Percentiles rank a stretch among this genome's conserved stretches.
Conservation (phyloP, 371 early-diverging fungal genomes). For the Rhizopus sp. region DNA sequence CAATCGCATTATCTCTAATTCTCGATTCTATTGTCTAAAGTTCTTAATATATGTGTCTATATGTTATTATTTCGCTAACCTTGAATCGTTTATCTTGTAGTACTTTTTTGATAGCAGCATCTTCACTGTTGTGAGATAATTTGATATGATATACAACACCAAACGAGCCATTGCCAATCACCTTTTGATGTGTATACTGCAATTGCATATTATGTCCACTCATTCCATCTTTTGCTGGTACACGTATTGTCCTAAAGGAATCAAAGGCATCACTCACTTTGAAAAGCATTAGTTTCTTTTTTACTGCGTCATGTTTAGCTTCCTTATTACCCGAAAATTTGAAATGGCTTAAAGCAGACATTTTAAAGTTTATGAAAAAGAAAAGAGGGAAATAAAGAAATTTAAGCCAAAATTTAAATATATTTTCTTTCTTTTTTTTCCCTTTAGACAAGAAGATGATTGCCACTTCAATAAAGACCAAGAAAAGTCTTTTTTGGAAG, state of each 20-base stretch:
- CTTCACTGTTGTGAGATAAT: constrained; percentile 73
- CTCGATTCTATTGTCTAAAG: constrained; percentile 76
- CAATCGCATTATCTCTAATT: constrained; percentile 93
- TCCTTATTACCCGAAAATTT: constrained; percentile 1
- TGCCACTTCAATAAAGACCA: constrained; percentile 18
- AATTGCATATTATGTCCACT: constrained; percentile 83
- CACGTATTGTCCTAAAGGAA: constrained; percentile 30
- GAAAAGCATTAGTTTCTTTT: constrained; percentile 9
- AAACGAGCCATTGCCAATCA: constrained; percentile 94
- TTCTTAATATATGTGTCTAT: not conserved
- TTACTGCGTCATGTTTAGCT: not conserved
- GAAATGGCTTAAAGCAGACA: constrained; percentile 1
- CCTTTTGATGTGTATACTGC: constrained; percentile 86
- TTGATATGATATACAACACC: constrained; percentile 96
- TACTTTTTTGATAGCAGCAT: constrained; percentile 93
- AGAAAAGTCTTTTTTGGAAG: constrained; percentile 22
- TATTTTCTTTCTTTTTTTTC: not conserved
- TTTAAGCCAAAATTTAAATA: not conserved
- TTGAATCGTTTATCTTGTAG: constrained; percentile 96
- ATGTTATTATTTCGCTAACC: constrained; percentile 41
- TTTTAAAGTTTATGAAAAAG: not conserved
- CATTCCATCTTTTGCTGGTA: constrained; percentile 80
- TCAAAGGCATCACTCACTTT: constrained; percentile 28
- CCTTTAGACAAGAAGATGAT: constrained; percentile 5
- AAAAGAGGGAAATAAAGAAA: not conserved